Evolutionary conservation across 805 yeast species (phyloP), one percentile per base, ranked within the genome.

Genomic region (Cyberlindnera euphorbiiphila): DNA sequence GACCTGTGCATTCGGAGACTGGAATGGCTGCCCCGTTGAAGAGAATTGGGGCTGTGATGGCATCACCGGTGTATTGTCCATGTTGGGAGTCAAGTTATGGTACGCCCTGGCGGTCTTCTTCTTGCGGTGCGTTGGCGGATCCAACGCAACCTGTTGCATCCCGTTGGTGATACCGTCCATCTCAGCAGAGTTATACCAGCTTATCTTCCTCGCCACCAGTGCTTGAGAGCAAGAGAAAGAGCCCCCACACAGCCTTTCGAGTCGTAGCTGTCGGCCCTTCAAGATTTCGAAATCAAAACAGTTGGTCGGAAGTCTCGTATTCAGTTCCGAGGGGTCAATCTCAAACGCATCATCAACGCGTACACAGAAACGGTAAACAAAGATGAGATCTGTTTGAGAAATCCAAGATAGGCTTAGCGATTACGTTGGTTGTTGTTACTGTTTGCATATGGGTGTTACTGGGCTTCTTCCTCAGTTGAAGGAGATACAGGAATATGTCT

Each of bases 391-490:
- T 29, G 25, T 12, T 15, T 26, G 18, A n/a, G 29, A 7, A 26
- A 8, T 9, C 5, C 10, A 13, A 26, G 18, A 13, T n/a, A n/a
- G n/a, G n/a, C n/a, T n/a, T n/a, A n/a, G n/a, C n/a, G n/a, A n/a
- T n/a, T n/a, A n/a, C n/a, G n/a, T n/a, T n/a, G n/a, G n/a, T n/a
- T n/a, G n/a, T n/a, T n/a, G n/a, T n/a, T n/a, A n/a, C n/a, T n/a
- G n/a, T n/a, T n/a, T n/a, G n/a, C n/a, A n/a, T 10, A 85, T 87
- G 96, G 96, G 96, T 39, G 85, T 87, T 25, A 66, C 79, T 18
- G 96, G 96, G 0, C 68, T 91, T 17, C 73, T 87, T 22, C 89
- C 85, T n/a, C 76, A 74, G 39, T 66, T 91, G 45, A 85, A 84
- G 56, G 76, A 83, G 20, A 81, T 85, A 28, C 93, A 84, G 51